These are phyloP conservation scores for Botryosphaeria dothidea DNA, from an alignment of 2,329 filamentous ascomycete species.

Conservation along the genomic window DNA sequence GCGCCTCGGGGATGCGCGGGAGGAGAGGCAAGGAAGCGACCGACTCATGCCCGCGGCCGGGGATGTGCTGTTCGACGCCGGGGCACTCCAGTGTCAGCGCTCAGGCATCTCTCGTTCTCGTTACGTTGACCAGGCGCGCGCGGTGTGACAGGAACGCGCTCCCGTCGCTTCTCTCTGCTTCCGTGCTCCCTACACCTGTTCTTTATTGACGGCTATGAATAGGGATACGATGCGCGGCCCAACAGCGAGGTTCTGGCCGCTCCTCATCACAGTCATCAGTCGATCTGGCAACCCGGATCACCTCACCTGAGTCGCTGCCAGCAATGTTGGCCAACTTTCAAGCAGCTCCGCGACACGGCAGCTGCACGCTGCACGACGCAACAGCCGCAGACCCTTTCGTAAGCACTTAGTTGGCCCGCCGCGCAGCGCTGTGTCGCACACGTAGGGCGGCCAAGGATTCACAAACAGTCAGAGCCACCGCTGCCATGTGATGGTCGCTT, in stretches of 20 bases:
- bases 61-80: not conserved
- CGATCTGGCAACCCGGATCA: slow-evolving; percentile 8
- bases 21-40: not conserved
- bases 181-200: slow-evolving; percentile 7
- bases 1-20: slow-evolving; percentile 15
- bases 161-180: slow-evolving; percentile 8
- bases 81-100: not conserved
- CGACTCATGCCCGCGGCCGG: not conserved
- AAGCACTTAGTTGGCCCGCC: not conserved
- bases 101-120: not conserved
- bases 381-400: not conserved
- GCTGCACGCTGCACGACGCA: slow-evolving; percentile 1
- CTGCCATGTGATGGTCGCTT: slow-evolving; percentile 9
- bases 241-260: slow-evolving; percentile 3
- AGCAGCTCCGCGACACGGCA: slow-evolving; percentile 1
- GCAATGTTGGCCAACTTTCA: not conserved
- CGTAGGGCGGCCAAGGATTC: slow-evolving; percentile 13
- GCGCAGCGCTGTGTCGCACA: not conserved
- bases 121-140: not conserved
- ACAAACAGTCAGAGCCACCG: not conserved
- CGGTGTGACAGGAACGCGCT: slow-evolving; percentile 6
- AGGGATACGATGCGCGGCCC: slow-evolving; percentile 15
- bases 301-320: slow-evolving; percentile 13
- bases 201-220: slow-evolving; percentile 16
- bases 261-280: slow-evolving; percentile 12